phyloP scores from a whole-genome alignment of 352 stramenopile species.

The Globisporangium irregulare region DNA sequence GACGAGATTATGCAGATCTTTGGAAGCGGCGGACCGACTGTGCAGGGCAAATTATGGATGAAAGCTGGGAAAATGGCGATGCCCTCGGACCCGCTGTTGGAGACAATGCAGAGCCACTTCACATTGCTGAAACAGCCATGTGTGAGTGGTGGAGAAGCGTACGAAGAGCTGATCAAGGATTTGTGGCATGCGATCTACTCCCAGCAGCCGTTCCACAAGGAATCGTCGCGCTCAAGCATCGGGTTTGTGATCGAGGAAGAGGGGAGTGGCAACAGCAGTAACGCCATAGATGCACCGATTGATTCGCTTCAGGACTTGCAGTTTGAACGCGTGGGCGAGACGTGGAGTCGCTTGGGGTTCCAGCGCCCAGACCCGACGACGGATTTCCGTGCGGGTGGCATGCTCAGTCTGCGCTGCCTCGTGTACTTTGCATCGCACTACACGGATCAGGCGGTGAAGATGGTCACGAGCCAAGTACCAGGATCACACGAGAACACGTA shows the following conservation, averaged over 20 bases:
- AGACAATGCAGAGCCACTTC: conserved; percentile 68
- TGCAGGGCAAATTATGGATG: conserved; percentile 45
- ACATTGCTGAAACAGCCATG: conserved; percentile 68
- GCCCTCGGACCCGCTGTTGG: conserved; percentile 49
- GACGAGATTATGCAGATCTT: conserved; percentile 54
- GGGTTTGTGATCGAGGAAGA: conserved; percentile 20
- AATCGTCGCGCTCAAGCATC: conserved; percentile 19
- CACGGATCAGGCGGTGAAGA: conserved; percentile 58
- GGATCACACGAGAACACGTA: conserved; percentile 82
- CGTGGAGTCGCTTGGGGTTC: conserved; percentile 81
- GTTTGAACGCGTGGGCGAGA: conserved; percentile 72
- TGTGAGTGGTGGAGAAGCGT: conserved; percentile 52
- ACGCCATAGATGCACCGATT: neutral
- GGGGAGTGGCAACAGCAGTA: neutral
- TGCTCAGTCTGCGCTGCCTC: conserved; percentile 77
- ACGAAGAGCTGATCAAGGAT: conserved; percentile 55
- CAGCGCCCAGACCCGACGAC: conserved; percentile 83
- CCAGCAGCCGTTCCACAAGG: conserved; percentile 33
- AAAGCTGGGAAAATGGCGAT: conserved; percentile 50
- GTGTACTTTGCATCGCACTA: conserved; percentile 79
- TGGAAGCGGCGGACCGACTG: conserved; percentile 26
- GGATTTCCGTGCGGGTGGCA: conserved; percentile 78
- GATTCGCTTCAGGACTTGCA: conserved; percentile 19
- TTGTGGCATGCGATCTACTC: conserved; percentile 74
- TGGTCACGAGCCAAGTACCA: conserved; percentile 76